phyloP scores from a whole-genome alignment of 352 stramenopile species.

The Pythium dissimile region DNA sequence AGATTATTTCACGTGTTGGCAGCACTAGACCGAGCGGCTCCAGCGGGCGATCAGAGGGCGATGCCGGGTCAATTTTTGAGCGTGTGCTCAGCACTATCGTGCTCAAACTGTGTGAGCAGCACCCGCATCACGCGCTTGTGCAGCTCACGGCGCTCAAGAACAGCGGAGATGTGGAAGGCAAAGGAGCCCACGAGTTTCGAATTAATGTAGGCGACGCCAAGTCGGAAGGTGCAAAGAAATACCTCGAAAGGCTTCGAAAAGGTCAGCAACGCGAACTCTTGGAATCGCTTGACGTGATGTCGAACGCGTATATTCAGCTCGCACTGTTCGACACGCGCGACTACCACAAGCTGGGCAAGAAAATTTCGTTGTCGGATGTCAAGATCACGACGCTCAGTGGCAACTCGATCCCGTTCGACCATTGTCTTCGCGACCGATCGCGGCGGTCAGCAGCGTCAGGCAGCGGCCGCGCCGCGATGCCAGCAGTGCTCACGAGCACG shows the following conservation, averaged over 20 bases:
- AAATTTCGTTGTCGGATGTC: slow-evolving; percentile 66
- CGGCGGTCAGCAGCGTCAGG: slow-evolving; percentile 20
- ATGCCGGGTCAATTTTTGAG: slow-evolving; percentile 60
- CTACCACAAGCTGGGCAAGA: slow-evolving; percentile 69
- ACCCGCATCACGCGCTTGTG: slow-evolving; percentile 96
- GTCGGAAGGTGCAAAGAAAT: slow-evolving; percentile 54
- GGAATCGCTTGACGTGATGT: slow-evolving; percentile 71
- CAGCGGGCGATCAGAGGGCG: not conserved
- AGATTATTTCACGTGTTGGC: slow-evolving; percentile 96
- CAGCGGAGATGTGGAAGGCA: slow-evolving; percentile 85
- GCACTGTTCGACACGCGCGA: slow-evolving; percentile 77
- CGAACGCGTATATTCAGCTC: slow-evolving; percentile 75
- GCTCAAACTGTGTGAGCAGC: slow-evolving; percentile 90
- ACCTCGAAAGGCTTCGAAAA: slow-evolving; percentile 54
- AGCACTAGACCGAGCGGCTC: slow-evolving; percentile 19
- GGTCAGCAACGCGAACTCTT: slow-evolving; percentile 54
- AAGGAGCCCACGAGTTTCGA: slow-evolving; percentile 71
- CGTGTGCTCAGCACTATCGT: slow-evolving; percentile 86
- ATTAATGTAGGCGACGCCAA: slow-evolving; percentile 81
- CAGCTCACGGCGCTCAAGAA: slow-evolving; percentile 96
- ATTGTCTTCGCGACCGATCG: slow-evolving; percentile 59
- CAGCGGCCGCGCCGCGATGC: slow-evolving; percentile 48
- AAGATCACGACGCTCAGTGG: slow-evolving; percentile 36
- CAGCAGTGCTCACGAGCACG: slow-evolving; percentile 71
- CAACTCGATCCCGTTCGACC: slow-evolving; percentile 50